Base-by-base conservation (phyloP, 495 filamentous ascomycete genomes). In the Pseudotulostoma volvatum region DNA sequence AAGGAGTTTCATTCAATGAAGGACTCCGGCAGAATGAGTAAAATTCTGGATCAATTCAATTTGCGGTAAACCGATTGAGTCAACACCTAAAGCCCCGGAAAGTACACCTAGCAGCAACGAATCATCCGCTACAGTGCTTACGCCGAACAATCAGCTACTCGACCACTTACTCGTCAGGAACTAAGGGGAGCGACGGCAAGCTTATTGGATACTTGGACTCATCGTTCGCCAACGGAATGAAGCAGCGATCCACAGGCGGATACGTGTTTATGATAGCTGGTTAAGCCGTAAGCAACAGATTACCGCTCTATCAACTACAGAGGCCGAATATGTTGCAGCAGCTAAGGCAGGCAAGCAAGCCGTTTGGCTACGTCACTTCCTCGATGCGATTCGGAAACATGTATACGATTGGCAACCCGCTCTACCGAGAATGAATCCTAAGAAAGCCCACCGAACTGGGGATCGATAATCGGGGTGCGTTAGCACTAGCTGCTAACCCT, bases 191-290 rank as follows among this genome's bases (percentile, higher is more conserved):
- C 23, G 11, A 28, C 23, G 23, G 23, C 23, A 28, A 28, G 23
- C 23, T 28, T 28, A 28, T 28, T 11, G n/a, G 23, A 28, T 28
- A 28, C 11, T 28, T 11, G 11, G 39, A 41, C 34, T 41, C 31
- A 21, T n/a, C 31, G 16, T 41, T 34, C 14, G 31, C 31, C 3
- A 41, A 41, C 15, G n/a, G 30, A 14, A 21, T 19, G 16, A 19
- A 33, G 9, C n/a, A 34, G 9, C 31, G 39, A 25, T 51, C 45
- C 11, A 44, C 32, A 0, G 31, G 19, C 7, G 48, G 42, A 3
- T 51, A 41, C 23, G 30, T 51, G 0, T 44, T 49, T 14, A 38
- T 34, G 7, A 23, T 50, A 0, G 38, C n/a, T 53, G 42, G 47
- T 39, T 33, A 23, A 43, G 40, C 4, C 18, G 28, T 8, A 50